These are phyloP conservation scores for Fistulinella prunicolor DNA, from an alignment of 768 basidiomycete genomes.

Conservation along the genomic window DNA sequence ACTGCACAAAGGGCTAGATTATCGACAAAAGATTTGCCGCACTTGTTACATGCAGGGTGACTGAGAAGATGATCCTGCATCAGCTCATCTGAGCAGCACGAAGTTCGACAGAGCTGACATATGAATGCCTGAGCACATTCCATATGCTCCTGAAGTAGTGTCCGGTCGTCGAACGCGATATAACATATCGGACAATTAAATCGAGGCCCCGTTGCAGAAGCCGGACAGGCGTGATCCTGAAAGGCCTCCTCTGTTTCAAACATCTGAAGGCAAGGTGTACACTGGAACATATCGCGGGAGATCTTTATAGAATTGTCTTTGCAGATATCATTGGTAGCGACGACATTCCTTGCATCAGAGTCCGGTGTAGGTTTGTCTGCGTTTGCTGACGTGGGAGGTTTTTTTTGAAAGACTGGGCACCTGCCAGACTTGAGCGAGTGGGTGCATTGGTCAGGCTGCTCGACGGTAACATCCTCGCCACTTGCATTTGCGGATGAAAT, in stretches of 20 bases:
- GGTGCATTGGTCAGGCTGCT: background rate
- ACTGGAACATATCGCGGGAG: slow-evolving; percentile 2
- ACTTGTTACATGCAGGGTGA: slow-evolving; percentile 25
- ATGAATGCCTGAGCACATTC: slow-evolving; percentile 10
- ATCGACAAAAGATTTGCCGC: slow-evolving; percentile 17
- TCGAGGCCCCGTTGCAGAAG: slow-evolving; percentile 4
- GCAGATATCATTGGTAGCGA: background rate
- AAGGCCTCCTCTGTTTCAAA: slow-evolving; percentile 12
- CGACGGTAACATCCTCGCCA: no score
- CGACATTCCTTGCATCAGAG: background rate
- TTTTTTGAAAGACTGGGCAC: slow-evolving; percentile 8
- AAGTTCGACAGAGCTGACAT: slow-evolving; percentile 20
- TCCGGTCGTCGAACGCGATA: slow-evolving; percentile 16
- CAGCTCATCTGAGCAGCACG: slow-evolving; percentile 23
- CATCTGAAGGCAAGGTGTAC: slow-evolving; percentile 13
- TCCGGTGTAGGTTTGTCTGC: background rate
- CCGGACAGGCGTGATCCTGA: slow-evolving; percentile 17
- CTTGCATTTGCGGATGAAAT: background rate
- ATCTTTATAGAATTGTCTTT: background rate
- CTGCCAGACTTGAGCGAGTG: background rate
- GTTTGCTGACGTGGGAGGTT: background rate
- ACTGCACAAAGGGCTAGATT: slow-evolving; percentile 20
- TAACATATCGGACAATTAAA: slow-evolving; percentile 23
- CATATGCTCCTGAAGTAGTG: slow-evolving; percentile 18
- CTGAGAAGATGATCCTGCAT: slow-evolving; percentile 23